phyloP scores from a whole-genome alignment of 306 rosid genomes.

The Medicago truncatula region MtrunA17r5.0-ANR NC_053045.1:53494501-53495000 shows the following conservation, averaged over 20 bases:
- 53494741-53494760: not conserved
- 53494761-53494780: constrained; percentile 30
- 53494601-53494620: constrained; percentile 19
- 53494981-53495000: constrained; percentile 27
- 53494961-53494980: constrained; percentile 22
- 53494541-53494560: constrained; percentile 2
- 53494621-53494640: constrained; percentile 8
- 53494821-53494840: constrained; percentile 29
- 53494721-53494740: not conserved
- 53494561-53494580: constrained; percentile 12
- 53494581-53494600: constrained; percentile 4
- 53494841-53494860: constrained; percentile 11
- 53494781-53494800: not conserved
- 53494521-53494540: constrained; percentile 9
- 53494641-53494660: constrained; percentile 23
- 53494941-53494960: not conserved
- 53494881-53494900: constrained; percentile 9
- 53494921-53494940: constrained; percentile 33
- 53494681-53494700: constrained; percentile 27
- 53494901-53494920: not conserved
- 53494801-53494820: constrained; percentile 9
- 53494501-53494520: constrained; percentile 21
- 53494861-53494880: constrained; percentile 27
- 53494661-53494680: constrained; percentile 2
- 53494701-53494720: not conserved